Conservation (phyloP, 1,284 basidiomycete genomes). For the Boletus holoroseus region DNA sequence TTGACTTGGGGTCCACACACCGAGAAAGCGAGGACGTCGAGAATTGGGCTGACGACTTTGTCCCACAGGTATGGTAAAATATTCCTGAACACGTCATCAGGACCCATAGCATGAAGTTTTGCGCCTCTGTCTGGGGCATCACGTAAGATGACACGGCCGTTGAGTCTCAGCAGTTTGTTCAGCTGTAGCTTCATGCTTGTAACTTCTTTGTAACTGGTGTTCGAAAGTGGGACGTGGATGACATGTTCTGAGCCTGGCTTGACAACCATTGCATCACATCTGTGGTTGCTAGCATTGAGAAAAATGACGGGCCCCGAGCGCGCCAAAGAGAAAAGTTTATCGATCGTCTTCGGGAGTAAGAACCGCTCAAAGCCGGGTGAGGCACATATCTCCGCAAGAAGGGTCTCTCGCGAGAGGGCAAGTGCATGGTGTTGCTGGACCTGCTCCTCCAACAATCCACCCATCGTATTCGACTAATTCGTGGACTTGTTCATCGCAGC, state of each 20-base stretch:
- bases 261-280: conserved; percentile 9
- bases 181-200: not conserved
- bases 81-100: not conserved
- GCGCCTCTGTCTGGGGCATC: not conserved
- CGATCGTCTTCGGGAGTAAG: conserved; percentile 7
- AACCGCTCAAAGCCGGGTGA: conserved; percentile 6
- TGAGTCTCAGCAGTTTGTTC: not conserved
- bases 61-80: conserved; percentile 9
- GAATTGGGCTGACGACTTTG: conserved; percentile 3
- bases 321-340: not conserved
- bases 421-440: not conserved
- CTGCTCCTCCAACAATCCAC: not conserved
- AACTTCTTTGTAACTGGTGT: not conserved
- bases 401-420: not conserved
- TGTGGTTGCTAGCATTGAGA: conserved; percentile 4
- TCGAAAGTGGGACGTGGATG: conserved; percentile 3
- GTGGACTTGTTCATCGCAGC: too few species aligned
- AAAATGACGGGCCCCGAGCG: conserved; percentile 4
- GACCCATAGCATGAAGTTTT: not conserved
- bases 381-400: conserved; percentile 1
- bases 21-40: conserved; percentile 3
- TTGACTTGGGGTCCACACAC: not conserved
- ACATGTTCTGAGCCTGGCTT: not conserved
- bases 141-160: not conserved
- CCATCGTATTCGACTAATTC: not conserved